Evolutionary conservation across 1,139 yeast genomes (phyloP).

Genomic region (Taphrina sp.): DNA sequence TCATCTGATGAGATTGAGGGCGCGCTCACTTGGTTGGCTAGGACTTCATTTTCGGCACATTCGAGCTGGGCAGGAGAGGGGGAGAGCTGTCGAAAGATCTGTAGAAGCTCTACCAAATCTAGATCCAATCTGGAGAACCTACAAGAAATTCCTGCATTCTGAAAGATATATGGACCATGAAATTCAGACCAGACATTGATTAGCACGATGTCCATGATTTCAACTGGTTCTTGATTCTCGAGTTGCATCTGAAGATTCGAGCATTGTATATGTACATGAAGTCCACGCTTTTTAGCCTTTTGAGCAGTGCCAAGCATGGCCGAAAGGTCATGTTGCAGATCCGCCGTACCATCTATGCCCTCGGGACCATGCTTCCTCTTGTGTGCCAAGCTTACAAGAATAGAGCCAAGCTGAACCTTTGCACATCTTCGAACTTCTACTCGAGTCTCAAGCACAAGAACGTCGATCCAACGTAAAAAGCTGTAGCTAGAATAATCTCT

Average conservation of each 20-base stretch:
- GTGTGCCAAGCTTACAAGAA: slow-evolving; percentile 24
- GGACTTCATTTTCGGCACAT: no score
- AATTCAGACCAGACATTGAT: slow-evolving; percentile 45
- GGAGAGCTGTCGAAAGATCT: slow-evolving; percentile 28
- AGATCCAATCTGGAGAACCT: slow-evolving; percentile 41
- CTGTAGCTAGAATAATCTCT: not conserved
- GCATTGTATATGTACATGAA: not conserved
- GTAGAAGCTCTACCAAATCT: slow-evolving; percentile 39
- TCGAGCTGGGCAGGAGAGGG: not conserved
- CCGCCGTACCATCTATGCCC: not conserved
- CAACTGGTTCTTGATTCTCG: slow-evolving; percentile 42
- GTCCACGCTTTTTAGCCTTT: slow-evolving; percentile 2
- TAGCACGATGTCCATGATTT: slow-evolving; percentile 42
- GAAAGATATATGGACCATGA: slow-evolving; percentile 42
- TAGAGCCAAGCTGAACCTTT: slow-evolving; percentile 34
- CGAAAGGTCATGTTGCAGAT: slow-evolving; percentile 12
- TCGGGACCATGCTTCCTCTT: slow-evolving; percentile 18
- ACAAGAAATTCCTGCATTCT: slow-evolving; percentile 44
- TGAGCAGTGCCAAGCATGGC: slow-evolving; percentile 2
- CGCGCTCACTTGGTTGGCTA: not conserved
- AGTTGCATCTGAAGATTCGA: slow-evolving; percentile 34
- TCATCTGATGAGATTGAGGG: not conserved
- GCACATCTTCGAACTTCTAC: slow-evolving; percentile 35
- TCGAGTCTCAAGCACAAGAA: slow-evolving; percentile 32
- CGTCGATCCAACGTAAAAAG: slow-evolving; percentile 32